Percentiles rank a stretch among this genome's conserved stretches.
Evolutionary conservation across 2,329 filamentous ascomycete species (phyloP).

Genomic region (Ophiostoma sp.): DNA sequence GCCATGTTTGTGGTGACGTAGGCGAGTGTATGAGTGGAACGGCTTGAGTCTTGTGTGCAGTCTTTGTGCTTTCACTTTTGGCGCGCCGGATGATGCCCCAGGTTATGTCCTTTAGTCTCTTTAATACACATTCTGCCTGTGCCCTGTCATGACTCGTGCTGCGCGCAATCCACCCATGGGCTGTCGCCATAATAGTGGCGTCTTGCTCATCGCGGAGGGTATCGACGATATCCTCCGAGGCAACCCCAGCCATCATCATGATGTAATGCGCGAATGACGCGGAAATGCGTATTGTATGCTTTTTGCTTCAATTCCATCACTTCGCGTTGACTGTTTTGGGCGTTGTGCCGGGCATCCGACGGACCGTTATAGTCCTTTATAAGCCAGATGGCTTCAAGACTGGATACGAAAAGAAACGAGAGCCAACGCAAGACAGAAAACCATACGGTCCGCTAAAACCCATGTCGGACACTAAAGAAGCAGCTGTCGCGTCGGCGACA

Average conservation of each 20-base stretch:
- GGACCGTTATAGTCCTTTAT: background rate
- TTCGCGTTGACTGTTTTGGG: background rate
- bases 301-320: conserved; percentile 22
- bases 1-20: conserved; percentile 9
- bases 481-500: background rate
- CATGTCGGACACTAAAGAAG: conserved; percentile 8
- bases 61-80: background rate
- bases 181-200: conserved; percentile 22
- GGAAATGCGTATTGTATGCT: conserved; percentile 22
- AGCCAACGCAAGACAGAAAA: background rate
- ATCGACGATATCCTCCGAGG: conserved; percentile 21
- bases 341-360: background rate
- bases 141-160: conserved; percentile 11
- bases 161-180: background rate
- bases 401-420: background rate
- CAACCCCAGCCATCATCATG: background rate
- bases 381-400: background rate
- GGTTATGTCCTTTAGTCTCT: background rate
- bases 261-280: background rate
- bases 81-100: background rate
- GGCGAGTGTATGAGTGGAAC: background rate
- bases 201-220: conserved; percentile 25
- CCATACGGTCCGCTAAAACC: background rate
- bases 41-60: background rate
- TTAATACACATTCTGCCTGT: conserved; percentile 5